Evolutionary conservation across 2,329 filamentous ascomycete species (phyloP), one percentile per base, ranked within the genome.

Genomic region (Calonectria ilicicola): DNA sequence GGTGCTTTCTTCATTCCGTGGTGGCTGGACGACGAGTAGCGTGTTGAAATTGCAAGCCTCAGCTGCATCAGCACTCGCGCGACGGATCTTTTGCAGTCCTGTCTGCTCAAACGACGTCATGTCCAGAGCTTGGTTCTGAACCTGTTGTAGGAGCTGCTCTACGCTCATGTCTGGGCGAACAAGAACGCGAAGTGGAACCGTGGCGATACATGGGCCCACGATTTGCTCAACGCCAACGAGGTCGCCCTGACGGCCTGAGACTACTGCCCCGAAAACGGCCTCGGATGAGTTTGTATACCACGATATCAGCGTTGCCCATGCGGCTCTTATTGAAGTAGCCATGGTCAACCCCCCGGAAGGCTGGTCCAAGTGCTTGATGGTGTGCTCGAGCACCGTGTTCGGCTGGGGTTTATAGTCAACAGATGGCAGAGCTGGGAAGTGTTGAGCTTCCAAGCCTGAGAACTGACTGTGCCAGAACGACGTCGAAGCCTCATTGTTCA

Each of bases 21-120:
- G 44, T 38, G 63, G 46, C 44, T 53, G 63, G 12, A 65, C 44
- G 32, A 65, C 63, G 29, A 65, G 63, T 23, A 65, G 46, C 21
- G 63, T 65, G 29, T 65, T 47, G 63, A 65, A 65, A n/a, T 38
- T 17, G 21, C 63, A 65, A 40, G 42, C 63, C 44, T 65, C 63
- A n/a, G 29, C n/a, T 26, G 42, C 44, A 40, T 42, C 46, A 38
- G 19, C 27, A 53, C 44, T 51, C 27, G 53, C 27, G 29, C 32
- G 27, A n/a, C 29, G 23, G n/a, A 65, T 65, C n/a, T 49, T 38
- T 12, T 53, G 63, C 32, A 65, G 27, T 51, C 47, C 47, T 51
- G 56, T 60, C 56, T 60, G 56, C 56, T 60, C 56, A 42, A 60
- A 60, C 56, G 56, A 26, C 56, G 35, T 60, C 56, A 60, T 60